A percentile compares a stretch with the other conserved stretches of the same genome.
phyloP scores from a whole-genome alignment of 192 early-diverging fungal species.

The Coemansia sp. region DNA sequence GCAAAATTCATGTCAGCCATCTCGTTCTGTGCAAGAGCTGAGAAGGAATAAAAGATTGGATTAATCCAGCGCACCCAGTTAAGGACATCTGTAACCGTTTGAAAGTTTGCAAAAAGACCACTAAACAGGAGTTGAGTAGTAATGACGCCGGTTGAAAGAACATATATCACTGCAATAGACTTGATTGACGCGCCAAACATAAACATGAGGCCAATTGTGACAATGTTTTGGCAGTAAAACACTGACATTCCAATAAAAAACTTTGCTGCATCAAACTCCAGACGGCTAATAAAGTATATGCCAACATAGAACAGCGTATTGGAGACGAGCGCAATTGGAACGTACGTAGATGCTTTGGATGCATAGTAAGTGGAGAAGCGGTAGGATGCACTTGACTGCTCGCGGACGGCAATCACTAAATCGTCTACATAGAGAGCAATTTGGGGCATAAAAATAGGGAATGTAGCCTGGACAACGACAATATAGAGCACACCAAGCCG shows the following conservation, averaged over 20 bases:
- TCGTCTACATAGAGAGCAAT: conserved; percentile 36
- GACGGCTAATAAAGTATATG: conserved; percentile 44
- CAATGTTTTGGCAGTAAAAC: conserved; percentile 34
- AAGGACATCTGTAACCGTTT: conserved; percentile 38
- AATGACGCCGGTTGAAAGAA: conserved; percentile 34
- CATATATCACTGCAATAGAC: conserved; percentile 39
- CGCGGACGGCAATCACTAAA: conserved; percentile 57
- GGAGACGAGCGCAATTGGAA: conserved; percentile 37
- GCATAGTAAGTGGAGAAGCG: conserved; percentile 59
- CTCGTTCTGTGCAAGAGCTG: conserved; percentile 50
- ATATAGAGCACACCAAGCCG: conserved; percentile 49
- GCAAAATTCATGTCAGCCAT: conserved; percentile 31
- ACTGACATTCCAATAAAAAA: conserved; percentile 40
- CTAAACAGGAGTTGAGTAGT: conserved; percentile 47
- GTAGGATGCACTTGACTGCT: conserved; percentile 62
- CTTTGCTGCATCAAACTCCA: conserved; percentile 30
- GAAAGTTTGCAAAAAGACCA: conserved; percentile 45
- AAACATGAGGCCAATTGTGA: conserved; percentile 45
- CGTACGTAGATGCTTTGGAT: conserved; percentile 57
- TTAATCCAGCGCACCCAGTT: conserved; percentile 53
- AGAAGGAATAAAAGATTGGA: conserved; percentile 42
- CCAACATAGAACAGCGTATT: conserved; percentile 31
- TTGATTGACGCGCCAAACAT: conserved; percentile 35
- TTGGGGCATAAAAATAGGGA: conserved; percentile 58
- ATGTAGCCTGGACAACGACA: conserved; percentile 54